Base-by-base conservation (phyloP, 495 filamentous ascomycete species). In the Aspergillus mulundensis region DNA sequence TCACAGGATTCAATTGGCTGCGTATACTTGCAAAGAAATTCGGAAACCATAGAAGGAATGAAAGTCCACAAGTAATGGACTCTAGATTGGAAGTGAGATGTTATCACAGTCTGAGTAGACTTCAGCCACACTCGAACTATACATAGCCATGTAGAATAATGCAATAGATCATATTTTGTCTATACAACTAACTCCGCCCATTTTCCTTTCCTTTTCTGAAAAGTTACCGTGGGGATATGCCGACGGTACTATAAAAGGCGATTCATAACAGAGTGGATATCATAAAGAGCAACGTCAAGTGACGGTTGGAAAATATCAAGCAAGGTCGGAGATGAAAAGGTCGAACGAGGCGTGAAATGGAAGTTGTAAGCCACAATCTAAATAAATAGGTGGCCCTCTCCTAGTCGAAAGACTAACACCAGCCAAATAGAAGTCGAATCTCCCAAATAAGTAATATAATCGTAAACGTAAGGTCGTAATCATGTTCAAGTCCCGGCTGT, bases 241-340 rank as follows among this genome's bases (percentile, higher is more conserved):
- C 20, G 15, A 15, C 30, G 20, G 43, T 47, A 54, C 16, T 58
- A 50, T 53, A 49, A 39, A 56, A 19, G 36, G 16, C 25, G 20
- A 40, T 50, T 54, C 59, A 61, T 58, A 66, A 66, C 63, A 57
- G 42, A 66, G 63, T 62, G 63, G 63, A 64, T 63, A 62, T 64
- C 61, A 66, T 62, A 54, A 52, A 18, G 43, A 49, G 48, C 53
- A 48, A 41, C 47, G 59, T 48, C 52, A 53, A 60, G 59, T 54
- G 50, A 54, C 57, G 54, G n/a, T 16, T 18, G n/a, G 10, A n/a
- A 45, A 53, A 36, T 11, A 36, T 36, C 18, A 49, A 54, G 16
- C 10, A 12, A 63, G 64, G 58, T 59, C 25, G 25, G 28, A 50
- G 48, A 41, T 54, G 64, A 62, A 62, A 61, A 64, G 61, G n/a